Evolutionary conservation across 257 asterid genomes (phyloP), one percentile per base, ranked within the genome.

Genomic region (Misopates orontium): DNA sequence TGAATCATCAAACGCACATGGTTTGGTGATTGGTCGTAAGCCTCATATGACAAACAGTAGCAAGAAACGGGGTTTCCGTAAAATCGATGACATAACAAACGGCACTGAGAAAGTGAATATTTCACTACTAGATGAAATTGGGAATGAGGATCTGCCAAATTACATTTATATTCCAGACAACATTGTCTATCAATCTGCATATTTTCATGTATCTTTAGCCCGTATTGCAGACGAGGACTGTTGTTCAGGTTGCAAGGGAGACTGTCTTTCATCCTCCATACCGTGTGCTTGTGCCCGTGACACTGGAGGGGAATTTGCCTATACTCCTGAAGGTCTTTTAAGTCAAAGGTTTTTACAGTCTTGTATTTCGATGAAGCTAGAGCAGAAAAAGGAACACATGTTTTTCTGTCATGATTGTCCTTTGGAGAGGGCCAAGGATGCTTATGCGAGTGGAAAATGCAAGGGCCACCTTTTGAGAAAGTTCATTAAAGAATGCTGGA

Each of bases 401-500:
- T 66, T 62, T 21, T 85, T 64, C 73, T 88, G 98, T 53, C 66
- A 75, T 15, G 87, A 82, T 56, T 91, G 98, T 82, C 98, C 98
- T 44, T 58, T 80, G 56, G 95, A 90, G 81, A 85, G 95, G 77
- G 85, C 83, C 18, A 85, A 87, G 74, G 78, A 70, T 39, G 71
- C 55, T 4, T 12, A 25, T 45, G 25, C 23, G 14, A 81, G 78
- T 54, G 79, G 65, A 62, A 70, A 73, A 42, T 88, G 96, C 77
- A 78, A 72, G 56, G 95, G 96, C 21, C 96, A 91, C 48, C 24
- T 78, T 23, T 68, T 66, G 45, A 82, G 81, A 74, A 87, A 77
- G 55, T 91, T 91, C 68, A 81, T 91, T 41, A 91, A 91, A 71
- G 96, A 91, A 56, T 91, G 96, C 73, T 88, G 96, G 96, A 82